These are phyloP conservation scores for Fusarium pseudograminearum DNA, from an alignment of 2,329 filamentous ascomycete species.

Conservation along the genomic window DNA sequence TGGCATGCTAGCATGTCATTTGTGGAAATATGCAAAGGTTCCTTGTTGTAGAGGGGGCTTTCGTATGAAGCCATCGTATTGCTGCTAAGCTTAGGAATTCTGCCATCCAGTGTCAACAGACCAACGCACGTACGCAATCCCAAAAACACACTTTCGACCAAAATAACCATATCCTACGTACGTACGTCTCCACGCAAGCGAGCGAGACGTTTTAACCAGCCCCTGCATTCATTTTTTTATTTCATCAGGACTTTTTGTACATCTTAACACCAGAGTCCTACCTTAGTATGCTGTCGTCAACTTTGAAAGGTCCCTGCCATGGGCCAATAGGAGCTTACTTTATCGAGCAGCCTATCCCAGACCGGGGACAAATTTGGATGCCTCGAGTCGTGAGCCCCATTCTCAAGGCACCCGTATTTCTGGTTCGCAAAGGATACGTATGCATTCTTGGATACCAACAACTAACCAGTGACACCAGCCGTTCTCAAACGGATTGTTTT, in stretches of 20 bases:
- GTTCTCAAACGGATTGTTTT: background rate
- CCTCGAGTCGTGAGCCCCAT: slow-evolving; percentile 28
- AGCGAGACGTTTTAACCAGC: slow-evolving; percentile 38
- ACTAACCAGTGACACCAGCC: background rate
- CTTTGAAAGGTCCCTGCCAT: slow-evolving; percentile 17
- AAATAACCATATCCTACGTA: slow-evolving; percentile 8
- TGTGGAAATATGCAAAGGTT: slow-evolving; percentile 1
- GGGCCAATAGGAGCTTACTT: slow-evolving; percentile 43
- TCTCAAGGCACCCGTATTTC: slow-evolving; percentile 50
- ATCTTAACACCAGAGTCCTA: slow-evolving; percentile 17
- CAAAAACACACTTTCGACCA: slow-evolving; percentile 20
- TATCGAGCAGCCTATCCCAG: slow-evolving; percentile 48
- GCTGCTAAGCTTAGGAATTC: slow-evolving; percentile 19
- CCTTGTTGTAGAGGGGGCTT: background rate
- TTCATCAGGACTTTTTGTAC: slow-evolving; percentile 10
- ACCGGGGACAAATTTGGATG: slow-evolving; percentile 37
- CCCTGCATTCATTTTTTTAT: slow-evolving; percentile 25
- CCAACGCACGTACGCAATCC: slow-evolving; percentile 19
- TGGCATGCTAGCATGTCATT: slow-evolving; percentile 36
- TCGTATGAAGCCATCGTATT: slow-evolving; percentile 27
- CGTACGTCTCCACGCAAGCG: slow-evolving; percentile 45
- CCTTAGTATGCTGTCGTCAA: background rate
- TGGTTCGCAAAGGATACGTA: slow-evolving; percentile 42
- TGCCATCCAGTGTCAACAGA: slow-evolving; percentile 3
- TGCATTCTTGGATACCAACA: slow-evolving; percentile 17